Evolutionary conservation across 2,329 filamentous ascomycete genomes (phyloP), one percentile per base, ranked within the genome.

Genomic region (Hypoxylon sp.): DNA sequence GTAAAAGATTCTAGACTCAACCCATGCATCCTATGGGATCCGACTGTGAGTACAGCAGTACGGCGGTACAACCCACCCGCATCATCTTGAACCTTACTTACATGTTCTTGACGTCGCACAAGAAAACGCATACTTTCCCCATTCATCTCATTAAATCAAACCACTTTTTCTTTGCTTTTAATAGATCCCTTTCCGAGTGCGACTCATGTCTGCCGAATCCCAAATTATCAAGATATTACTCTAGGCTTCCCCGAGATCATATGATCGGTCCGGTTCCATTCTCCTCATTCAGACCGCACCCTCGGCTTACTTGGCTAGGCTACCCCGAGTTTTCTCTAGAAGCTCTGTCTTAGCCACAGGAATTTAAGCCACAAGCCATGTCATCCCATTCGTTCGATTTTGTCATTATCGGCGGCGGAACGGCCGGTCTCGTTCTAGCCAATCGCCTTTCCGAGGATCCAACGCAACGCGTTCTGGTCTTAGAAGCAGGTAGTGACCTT

Each of bases 401-500:
- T 25, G 30, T 57, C 6, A 48, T 57, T n/a, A 35, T 57, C 11
- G 55, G 55, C 14, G 55, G 55, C 25, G 55, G 55, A 44, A 57
- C 55, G 8, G 55, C 55, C 4, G 55, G 55, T 1, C 37, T 57
- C 11, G 55, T 57, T 20, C 10, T 57, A 6, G 55, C 55, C 17
- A 57, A 57, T 20, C 55, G 55, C 17, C 55, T 57, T 31, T 57
- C 55, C 13, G 55, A 57, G 20, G 27, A 57, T 27, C 55, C 55
- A 10, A 48, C 27, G 2, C 55, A 57, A 22, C 55, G 55, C n/a
- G 55, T 57, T 48, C 55, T 57, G 22, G 55, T 57, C 17, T 35
- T 57, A 13, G 55, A 57, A 20, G 55, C 55, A n/a, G 55, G 55
- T 2, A 17, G 27, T 7, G 55, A 57, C 25, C 42, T 57, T 33